Evolutionary conservation across 2,329 filamentous ascomycete genomes (phyloP).

Genomic region (Chaetomium globosum): DNA sequence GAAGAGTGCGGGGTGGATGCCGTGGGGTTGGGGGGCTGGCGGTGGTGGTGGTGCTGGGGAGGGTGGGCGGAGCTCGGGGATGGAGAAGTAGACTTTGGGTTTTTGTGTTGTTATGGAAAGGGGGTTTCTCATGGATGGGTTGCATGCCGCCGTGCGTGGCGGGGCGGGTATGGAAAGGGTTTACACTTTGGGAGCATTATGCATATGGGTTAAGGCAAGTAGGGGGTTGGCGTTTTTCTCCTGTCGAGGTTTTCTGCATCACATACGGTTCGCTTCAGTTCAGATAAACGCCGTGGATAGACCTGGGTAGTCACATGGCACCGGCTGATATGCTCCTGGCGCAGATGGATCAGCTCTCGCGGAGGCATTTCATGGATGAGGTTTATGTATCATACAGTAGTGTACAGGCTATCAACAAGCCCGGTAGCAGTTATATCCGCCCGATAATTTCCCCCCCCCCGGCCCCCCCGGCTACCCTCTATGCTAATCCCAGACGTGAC

Average conservation of each 20-base stretch:
- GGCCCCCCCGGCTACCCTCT: neutral
- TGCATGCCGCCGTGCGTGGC: neutral
- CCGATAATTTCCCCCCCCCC: no score
- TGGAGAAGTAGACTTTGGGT: conserved; percentile 39
- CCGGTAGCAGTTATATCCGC: neutral
- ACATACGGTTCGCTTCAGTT: conserved; percentile 1
- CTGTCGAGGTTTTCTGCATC: neutral
- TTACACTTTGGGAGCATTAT: neutral
- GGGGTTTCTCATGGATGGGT: neutral
- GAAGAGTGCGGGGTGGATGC: conserved; percentile 50
- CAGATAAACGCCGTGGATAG: conserved; percentile 8
- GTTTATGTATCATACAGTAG: conserved; percentile 14
- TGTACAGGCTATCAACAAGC: conserved; percentile 3
- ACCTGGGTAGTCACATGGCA: conserved; percentile 2
- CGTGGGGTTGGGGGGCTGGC: conserved; percentile 50
- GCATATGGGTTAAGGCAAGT: neutral
- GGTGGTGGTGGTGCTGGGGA: conserved; percentile 22
- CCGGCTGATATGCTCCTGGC: neutral
- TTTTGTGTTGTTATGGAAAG: neutral
- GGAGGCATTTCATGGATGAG: neutral
- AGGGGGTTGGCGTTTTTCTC: conserved; percentile 13
- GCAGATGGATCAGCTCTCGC: neutral
- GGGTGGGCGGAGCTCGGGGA: conserved; percentile 45
- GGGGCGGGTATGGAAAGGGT: neutral
- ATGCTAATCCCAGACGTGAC: neutral